Conservation (phyloP, 768 basidiomycete species). For the Lentinus brumalis region DNA sequence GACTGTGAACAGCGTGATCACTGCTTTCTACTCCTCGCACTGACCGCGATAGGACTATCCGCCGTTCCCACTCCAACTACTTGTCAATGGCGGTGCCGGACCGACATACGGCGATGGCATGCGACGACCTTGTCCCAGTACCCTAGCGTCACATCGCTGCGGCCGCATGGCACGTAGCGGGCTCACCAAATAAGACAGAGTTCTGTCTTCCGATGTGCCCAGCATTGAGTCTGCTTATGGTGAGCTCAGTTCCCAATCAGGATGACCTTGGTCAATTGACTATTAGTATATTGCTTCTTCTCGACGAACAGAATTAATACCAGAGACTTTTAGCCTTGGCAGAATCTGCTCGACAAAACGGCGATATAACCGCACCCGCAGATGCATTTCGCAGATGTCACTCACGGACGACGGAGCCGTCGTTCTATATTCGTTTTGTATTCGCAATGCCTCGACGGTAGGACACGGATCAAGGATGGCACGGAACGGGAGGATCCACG, state of each 20-base stretch:
- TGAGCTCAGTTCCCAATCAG: neutral
- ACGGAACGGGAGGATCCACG: constrained; percentile 1
- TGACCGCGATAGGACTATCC: neutral
- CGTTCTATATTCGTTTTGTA: neutral
- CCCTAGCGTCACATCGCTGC: neutral
- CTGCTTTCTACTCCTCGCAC: neutral
- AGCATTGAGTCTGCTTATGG: neutral
- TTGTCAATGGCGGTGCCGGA: neutral
- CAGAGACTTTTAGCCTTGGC: neutral
- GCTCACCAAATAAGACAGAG: neutral
- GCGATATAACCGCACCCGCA: neutral
- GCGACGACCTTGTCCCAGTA: neutral
- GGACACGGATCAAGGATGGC: neutral
- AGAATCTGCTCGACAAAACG: neutral
- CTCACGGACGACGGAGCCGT: neutral
- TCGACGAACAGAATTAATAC: neutral
- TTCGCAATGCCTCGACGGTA: neutral
- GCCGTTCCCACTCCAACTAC: neutral
- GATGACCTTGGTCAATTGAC: neutral
- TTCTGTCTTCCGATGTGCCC: neutral
- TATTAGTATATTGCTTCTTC: neutral
- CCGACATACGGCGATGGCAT: neutral
- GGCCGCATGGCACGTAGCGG: neutral
- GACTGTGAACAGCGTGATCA: neutral
- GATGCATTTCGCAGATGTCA: neutral